These are phyloP conservation scores for Fusarium foetens DNA, from an alignment of 2,329 filamentous ascomycete genomes.

Conservation along the genomic window DNA sequence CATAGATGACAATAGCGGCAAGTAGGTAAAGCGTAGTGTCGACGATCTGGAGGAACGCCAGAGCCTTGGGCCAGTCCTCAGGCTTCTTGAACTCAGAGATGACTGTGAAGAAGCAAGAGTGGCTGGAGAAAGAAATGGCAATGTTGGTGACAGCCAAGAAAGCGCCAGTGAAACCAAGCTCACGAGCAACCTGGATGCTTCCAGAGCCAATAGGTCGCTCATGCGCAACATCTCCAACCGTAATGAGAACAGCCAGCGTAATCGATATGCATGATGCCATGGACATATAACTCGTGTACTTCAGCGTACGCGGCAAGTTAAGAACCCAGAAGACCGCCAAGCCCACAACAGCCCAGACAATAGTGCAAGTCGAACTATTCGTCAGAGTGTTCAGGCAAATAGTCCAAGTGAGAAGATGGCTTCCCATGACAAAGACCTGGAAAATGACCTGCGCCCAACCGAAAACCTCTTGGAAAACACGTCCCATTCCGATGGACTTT, in stretches of 20 bases:
- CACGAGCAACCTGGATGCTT: constrained; percentile 47
- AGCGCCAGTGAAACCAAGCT: constrained; percentile 61
- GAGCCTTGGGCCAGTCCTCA: constrained; percentile 50
- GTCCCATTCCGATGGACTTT: constrained; percentile 58
- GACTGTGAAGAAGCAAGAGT: constrained; percentile 75
- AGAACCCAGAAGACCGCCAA: constrained; percentile 67
- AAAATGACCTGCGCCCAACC: constrained; percentile 69
- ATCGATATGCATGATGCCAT: constrained; percentile 72
- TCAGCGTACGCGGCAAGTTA: constrained; percentile 70
- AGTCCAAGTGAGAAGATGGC: constrained; percentile 74
- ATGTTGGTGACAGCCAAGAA: constrained; percentile 72
- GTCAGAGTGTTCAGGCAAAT: constrained; percentile 74
- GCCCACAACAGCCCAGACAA: constrained; percentile 71
- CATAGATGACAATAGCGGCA: constrained; percentile 74
- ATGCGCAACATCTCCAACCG: constrained; percentile 70
- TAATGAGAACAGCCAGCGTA: constrained; percentile 68
- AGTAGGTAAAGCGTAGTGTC: constrained; percentile 72
- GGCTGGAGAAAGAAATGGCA: constrained; percentile 71
- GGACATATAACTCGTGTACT: constrained; percentile 70
- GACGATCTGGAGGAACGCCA: constrained; percentile 66
- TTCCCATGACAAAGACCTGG: constrained; percentile 74
- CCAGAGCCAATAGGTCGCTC: constrained; percentile 51
- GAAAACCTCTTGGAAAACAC: constrained; percentile 66
- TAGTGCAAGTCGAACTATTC: constrained; percentile 68
- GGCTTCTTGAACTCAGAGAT: constrained; percentile 72